Evolutionary conservation across 2,329 filamentous ascomycete genomes (phyloP), one percentile per base, ranked within the genome.

Genomic region (Sarocladium oryzae): DNA sequence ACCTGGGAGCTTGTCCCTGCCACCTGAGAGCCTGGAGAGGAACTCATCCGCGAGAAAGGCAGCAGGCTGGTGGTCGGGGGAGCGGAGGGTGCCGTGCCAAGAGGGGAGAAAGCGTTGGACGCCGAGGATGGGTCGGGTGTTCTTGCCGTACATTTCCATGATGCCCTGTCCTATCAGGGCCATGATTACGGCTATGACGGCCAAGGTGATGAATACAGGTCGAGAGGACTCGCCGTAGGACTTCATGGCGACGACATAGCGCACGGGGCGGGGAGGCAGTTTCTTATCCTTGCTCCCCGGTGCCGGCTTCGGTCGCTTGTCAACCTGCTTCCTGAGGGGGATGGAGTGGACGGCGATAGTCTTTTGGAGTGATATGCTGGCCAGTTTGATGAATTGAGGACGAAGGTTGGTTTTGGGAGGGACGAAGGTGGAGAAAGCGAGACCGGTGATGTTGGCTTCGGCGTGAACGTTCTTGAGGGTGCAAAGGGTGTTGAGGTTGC

Each of bases 321-420:
- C 67, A 48, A 69, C 54, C 36, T 69, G 59, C 54, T 69, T 72
- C 56, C 70, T 73, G 45, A 96, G 77, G 0, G 88, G 84, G 55
- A 96, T 83, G 35, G 82, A 86, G 66, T 95, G 88, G 23, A 95
- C 84, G 26, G 86, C 82, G 36, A 90, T 81, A 0, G 84, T 88
- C 64, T 90, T 91, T 54, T 83, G 85, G 58, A 95, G 83, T 46
- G 86, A 89, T 36, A 89, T 86, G 43, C 87, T 91, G 26, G 88
- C 90, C 3, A 96, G 79, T 59, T 88, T 88, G 58, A 95, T 71
- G 60, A 54, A 61, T 48, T 67, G 68, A 46, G 61, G 57, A 13
- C 61, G 63, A 35, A 60, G 49, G 69, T 70, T 51, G 65, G 58
- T 71, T 55, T 77, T 71, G n/a, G 78, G 81, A 1, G 78, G 70